A percentile compares a stretch with the other conserved stretches of the same genome.
These are phyloP conservation scores for Forsythia viridissima DNA, from an alignment of 257 asterid genomes.

Conservation along the genomic window DNA sequence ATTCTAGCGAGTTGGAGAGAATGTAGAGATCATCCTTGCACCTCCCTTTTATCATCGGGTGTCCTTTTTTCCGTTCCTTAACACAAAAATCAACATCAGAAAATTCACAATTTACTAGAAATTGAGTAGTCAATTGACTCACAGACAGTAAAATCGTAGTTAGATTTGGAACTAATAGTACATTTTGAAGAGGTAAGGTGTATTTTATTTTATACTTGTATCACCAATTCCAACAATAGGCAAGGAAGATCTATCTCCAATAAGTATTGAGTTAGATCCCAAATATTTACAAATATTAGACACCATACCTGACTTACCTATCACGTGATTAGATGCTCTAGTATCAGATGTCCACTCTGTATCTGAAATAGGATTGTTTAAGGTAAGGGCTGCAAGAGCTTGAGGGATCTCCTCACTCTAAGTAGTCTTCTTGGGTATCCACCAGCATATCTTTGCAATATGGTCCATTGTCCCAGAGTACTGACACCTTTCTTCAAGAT, in stretches of 20 bases:
- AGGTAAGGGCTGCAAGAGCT: neutral
- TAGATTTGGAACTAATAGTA: neutral
- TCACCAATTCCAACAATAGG: too few species aligned
- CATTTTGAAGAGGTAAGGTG: neutral
- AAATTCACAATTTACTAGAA: too few species aligned
- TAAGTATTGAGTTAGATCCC: neutral
- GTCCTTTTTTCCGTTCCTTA: too few species aligned
- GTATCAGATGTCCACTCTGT: neutral
- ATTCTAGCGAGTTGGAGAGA: too few species aligned
- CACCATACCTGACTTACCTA: neutral
- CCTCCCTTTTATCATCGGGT: too few species aligned
- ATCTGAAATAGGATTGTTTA: neutral
- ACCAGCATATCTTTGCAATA: too few species aligned
- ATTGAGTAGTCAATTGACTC: too few species aligned
- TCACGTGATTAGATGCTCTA: neutral
- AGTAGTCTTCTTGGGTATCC: neutral
- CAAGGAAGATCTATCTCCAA: neutral
- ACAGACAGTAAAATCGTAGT: neutral
- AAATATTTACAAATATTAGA: neutral
- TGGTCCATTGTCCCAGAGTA: slow-evolving; percentile 15
- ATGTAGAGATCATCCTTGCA: too few species aligned
- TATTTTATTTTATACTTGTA: too few species aligned
- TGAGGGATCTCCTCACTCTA: neutral
- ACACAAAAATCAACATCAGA: too few species aligned
- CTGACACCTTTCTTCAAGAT: neutral